Percentiles rank a stretch among this genome's conserved stretches.
phyloP scores from a whole-genome alignment of 1,284 basidiomycete genomes.

The Apiotrichum sp. region DNA sequence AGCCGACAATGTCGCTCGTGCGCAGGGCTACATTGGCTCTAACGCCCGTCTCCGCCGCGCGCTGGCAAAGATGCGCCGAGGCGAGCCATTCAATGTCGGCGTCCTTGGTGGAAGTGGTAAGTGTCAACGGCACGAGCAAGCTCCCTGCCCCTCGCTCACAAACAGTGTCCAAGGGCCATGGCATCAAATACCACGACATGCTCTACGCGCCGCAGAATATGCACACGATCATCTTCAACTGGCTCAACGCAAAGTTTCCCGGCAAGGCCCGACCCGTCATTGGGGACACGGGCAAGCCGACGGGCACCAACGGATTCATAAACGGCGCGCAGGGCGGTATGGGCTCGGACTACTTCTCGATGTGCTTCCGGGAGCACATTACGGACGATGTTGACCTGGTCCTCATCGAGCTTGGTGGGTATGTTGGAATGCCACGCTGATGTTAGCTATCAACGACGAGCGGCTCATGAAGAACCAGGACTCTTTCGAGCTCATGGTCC shows the following conservation, averaged over 20 bases:
- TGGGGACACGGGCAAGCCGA: constrained; percentile 4
- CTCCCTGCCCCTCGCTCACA: too few relatives aligned
- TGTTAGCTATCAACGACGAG: constrained; percentile 35
- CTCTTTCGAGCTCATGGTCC: constrained; percentile 12
- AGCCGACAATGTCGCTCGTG: neutral
- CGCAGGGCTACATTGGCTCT: constrained; percentile 8
- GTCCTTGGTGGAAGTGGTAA: constrained; percentile 14
- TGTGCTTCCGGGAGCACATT: constrained; percentile 29
- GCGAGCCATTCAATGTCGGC: constrained; percentile 23
- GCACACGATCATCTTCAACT: constrained; percentile 34
- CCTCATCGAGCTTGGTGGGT: constrained; percentile 27
- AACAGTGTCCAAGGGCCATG: constrained; percentile 32
- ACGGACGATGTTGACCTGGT: constrained; percentile 29
- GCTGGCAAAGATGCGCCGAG: constrained; percentile 20
- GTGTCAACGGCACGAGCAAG: constrained; percentile 5
- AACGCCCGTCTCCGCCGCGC: constrained; percentile 22
- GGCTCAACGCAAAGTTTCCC: constrained; percentile 35
- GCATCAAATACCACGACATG: constrained; percentile 10
- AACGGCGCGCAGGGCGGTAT: constrained; percentile 26
- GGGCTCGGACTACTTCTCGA: constrained; percentile 32
- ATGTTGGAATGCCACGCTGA: neutral
- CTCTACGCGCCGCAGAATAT: constrained; percentile 28
- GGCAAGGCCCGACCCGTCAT: neutral
- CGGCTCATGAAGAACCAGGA: neutral
- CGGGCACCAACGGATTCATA: constrained; percentile 19